Evolutionary conservation across 371 early-diverging fungal genomes (phyloP).

Genomic region (Mortierella sp.): DNA sequence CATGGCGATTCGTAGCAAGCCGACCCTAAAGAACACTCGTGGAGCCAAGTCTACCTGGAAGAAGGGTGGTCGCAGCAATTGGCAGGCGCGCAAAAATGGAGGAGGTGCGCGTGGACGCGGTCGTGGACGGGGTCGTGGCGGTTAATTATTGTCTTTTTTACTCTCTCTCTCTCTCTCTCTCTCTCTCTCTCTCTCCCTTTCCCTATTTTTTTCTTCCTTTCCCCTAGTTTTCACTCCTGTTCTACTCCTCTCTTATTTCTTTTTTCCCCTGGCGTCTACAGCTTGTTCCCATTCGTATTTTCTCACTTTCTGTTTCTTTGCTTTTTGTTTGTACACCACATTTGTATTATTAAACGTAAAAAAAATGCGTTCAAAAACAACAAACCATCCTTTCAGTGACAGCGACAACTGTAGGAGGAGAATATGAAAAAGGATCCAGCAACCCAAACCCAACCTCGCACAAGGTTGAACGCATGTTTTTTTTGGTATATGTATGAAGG

Average conservation of each 20-base stretch:
- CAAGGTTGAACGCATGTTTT: not conserved
- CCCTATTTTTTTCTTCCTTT: not conserved
- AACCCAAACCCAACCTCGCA: not conserved
- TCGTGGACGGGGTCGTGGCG: slow-evolving; percentile 26
- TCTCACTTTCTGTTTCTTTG: not conserved
- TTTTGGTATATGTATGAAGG: not conserved
- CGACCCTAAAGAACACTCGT: slow-evolving; percentile 20
- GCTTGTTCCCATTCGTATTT: not conserved
- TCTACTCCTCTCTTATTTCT: not conserved
- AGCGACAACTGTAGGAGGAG: too few relatives aligned
- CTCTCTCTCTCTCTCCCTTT: not conserved
- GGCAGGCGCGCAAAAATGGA: slow-evolving; percentile 12
- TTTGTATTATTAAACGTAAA: not conserved
- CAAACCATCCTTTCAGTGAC: not conserved
- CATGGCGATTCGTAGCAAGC: slow-evolving; percentile 51
- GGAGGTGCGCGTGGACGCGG: slow-evolving; percentile 30
- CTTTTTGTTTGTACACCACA: not conserved
- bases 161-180: not conserved
- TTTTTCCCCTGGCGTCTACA: not conserved
- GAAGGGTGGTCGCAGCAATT: slow-evolving; percentile 18
- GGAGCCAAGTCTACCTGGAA: slow-evolving; percentile 2
- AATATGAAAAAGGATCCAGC: not conserved
- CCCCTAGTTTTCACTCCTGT: too few relatives aligned
- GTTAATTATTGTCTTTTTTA: not conserved
- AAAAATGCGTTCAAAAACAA: not conserved